Evolutionary conservation across 164 flowering plant genomes (phyloP), one percentile per base, ranked within the genome.

Genomic region (Chimonanthus praecox): DNA sequence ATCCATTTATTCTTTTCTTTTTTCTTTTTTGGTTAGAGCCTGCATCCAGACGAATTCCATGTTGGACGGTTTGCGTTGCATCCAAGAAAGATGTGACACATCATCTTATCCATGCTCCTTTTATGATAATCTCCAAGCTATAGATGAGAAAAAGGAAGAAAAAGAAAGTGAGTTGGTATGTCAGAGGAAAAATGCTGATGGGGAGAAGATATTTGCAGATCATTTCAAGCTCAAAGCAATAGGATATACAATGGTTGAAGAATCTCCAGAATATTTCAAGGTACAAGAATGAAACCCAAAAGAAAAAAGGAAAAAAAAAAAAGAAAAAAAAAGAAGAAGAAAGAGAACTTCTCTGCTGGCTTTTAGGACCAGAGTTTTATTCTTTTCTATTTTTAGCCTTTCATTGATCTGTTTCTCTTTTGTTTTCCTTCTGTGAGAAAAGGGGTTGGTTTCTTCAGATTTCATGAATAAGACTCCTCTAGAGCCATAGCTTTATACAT

Each of bases 241-340:
- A 4, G 47, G 16, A 44, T 43, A 66, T 15, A 66, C 16, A 44
- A 48, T 18, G 5, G 48, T 54, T 13, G 60, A 66, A 66, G 68
- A 66, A 66, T 66, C 68, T 66, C 33, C 33, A 1, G 49, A 66
- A 66, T 44, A 44, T 43, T 3, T 66, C 68, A 66, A 66, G 68
- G 68, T 66, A 46, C 65, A 18, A 62, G 20, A 62, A 8, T 33
- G 33, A 33, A 33, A 33, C 33, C 33, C 33, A 33, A 33, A 33
- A 33, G 0, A 33, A n/a, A 33, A 33, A 33, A 33, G 33, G 33
- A 33, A 33, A 33, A 33, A 33, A 33, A 33, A 33, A 1, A 0
- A n/a, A n/a, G n/a, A n/a, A 20, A 33, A 33, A 33, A 33, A 33
- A 33, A 33, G 33, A 33, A 33, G 21, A 33, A 33, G 65, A 20